Conservation (phyloP, 495 filamentous ascomycete genomes). For the Tuber calosporum region DNA sequence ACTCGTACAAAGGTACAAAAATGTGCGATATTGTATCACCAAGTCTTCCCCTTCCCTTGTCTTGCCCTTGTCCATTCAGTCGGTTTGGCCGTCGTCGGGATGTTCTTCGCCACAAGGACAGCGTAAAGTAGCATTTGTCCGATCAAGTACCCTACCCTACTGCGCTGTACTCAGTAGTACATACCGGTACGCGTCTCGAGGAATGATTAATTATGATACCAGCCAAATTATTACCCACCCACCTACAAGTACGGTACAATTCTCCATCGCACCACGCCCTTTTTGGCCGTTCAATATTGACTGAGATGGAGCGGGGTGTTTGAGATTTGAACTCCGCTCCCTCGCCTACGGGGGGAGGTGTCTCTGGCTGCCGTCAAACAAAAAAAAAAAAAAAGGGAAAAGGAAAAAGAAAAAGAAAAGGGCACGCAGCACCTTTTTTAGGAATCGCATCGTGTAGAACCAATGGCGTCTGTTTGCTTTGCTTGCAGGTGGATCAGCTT, state of each 20-base stretch:
- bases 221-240: not conserved
- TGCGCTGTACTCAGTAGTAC: not conserved
- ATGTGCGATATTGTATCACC: conserved; percentile 2
- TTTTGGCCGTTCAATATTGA: not conserved
- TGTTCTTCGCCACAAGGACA: not conserved
- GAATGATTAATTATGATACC: not conserved
- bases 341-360: not conserved
- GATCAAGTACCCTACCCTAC: not conserved
- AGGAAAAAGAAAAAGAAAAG: not conserved
- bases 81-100: not conserved
- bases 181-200: not conserved
- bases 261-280: not conserved
- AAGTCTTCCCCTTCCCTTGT: not conserved
- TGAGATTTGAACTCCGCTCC: not conserved
- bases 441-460: not conserved
- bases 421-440: conserved; percentile 2
- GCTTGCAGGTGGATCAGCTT: not conserved
- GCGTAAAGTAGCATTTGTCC: not conserved
- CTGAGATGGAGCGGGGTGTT: not conserved
- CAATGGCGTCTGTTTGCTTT: not conserved
- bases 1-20: not conserved
- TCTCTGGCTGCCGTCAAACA: not conserved
- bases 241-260: not conserved
- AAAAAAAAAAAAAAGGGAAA: not conserved
- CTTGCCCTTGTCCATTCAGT: not conserved